Percentiles rank a stretch among this genome's conserved stretches.
Conservation (phyloP, 306 rosid species). For the Albizia julibrissin region DNA sequence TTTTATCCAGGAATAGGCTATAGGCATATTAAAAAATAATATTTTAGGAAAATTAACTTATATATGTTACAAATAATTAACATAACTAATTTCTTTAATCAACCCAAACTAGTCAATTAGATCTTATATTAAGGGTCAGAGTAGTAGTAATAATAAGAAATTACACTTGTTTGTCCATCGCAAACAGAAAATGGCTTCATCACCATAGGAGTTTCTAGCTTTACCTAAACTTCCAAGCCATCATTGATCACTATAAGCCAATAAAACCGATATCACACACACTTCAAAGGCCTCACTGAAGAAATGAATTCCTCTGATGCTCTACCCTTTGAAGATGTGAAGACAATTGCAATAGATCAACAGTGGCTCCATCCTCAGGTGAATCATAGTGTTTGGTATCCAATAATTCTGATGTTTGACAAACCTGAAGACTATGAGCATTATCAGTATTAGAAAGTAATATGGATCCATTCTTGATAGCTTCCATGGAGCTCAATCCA, state of each 20-base stretch:
- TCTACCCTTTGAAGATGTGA: conserved; percentile 84
- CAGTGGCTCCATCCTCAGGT: conserved; percentile 50
- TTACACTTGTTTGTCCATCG: conserved; percentile 24
- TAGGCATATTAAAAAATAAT: no score
- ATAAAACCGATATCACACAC: conserved; percentile 1
- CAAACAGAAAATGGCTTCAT: conserved; percentile 27
- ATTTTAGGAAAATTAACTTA: no score
- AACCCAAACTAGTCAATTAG: no score
- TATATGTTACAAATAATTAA: no score
- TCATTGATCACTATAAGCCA: conserved; percentile 6
- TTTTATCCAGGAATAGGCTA: no score
- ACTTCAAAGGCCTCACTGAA: conserved; percentile 48
- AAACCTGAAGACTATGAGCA: conserved; percentile 32
- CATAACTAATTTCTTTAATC: no score
- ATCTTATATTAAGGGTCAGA: no score
- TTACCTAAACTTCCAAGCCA: conserved; percentile 7
- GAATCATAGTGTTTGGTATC: conserved; percentile 37
- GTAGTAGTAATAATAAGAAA: no score
- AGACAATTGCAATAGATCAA: conserved; percentile 70
- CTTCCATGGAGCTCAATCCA: conserved; percentile 40
- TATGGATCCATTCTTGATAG: conserved; percentile 36
- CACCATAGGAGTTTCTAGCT: conserved; percentile 9
- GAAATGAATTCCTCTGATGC: conserved; percentile 54
- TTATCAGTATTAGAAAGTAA: conserved; percentile 34
- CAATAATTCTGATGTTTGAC: conserved; percentile 23